Conservation (phyloP, 305 asterid genomes). For the Ruellia speciosa region DNA sequence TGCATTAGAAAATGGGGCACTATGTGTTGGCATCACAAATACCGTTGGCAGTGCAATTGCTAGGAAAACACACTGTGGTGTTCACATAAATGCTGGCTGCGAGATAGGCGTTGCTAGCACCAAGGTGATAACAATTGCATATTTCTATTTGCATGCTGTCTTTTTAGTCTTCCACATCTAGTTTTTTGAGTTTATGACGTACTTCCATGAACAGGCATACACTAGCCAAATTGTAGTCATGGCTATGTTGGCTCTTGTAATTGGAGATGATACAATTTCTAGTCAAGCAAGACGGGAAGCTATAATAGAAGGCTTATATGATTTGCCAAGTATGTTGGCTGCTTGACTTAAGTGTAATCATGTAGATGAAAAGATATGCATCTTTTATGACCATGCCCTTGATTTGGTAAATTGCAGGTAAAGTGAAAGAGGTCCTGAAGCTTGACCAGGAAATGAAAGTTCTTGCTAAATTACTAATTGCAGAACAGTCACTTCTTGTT, state of each 20-base stretch:
- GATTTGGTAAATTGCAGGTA: slow-evolving; percentile 34
- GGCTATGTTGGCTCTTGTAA: slow-evolving; percentile 98
- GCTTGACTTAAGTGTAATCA: background rate
- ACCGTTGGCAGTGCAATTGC: slow-evolving; percentile 98
- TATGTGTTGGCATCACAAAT: slow-evolving; percentile 94
- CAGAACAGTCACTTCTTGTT: slow-evolving; percentile 92
- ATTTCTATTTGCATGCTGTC: background rate
- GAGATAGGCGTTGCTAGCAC: slow-evolving; percentile 99
- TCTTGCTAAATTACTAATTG: slow-evolving; percentile 68
- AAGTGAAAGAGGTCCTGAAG: slow-evolving; percentile 82
- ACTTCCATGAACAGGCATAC: slow-evolving; percentile 56
- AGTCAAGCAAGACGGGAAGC: slow-evolving; percentile 77
- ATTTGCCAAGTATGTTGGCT: slow-evolving; percentile 66
- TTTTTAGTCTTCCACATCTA: background rate
- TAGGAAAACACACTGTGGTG: slow-evolving; percentile 89
- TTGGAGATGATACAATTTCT: slow-evolving; percentile 82
- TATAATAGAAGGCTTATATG: slow-evolving; percentile 74
- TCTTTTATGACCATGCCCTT: background rate
- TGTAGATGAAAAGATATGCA: background rate
- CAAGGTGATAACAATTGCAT: slow-evolving; percentile 39
- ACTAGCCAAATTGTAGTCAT: slow-evolving; percentile 96
- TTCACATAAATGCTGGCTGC: slow-evolving; percentile 95
- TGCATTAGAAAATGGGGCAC: slow-evolving; percentile 85
- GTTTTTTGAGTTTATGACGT: background rate
- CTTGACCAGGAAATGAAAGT: slow-evolving; percentile 89